Evolutionary conservation across 306 rosid genomes (phyloP).

Genomic region (Lablab purpureus): DNA sequence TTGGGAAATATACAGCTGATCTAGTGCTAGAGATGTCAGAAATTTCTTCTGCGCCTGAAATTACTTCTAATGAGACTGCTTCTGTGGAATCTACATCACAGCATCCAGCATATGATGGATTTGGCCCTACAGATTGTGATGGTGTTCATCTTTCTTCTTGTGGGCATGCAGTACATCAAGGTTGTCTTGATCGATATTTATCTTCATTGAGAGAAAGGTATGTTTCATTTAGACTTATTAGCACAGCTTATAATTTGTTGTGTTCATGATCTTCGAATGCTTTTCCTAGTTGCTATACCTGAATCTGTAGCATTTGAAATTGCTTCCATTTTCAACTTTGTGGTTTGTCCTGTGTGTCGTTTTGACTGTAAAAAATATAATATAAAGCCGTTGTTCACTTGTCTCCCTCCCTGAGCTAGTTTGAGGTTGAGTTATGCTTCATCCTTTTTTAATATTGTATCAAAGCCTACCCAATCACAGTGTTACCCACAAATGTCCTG

Average conservation of each 20-base stretch:
- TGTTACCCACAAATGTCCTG: background rate
- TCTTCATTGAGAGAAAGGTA: constrained; percentile 94
- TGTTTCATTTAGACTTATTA: constrained; percentile 19
- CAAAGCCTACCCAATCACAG: background rate
- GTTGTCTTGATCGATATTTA: constrained; percentile 86
- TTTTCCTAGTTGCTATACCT: constrained; percentile 2
- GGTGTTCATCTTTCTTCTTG: constrained; percentile 95
- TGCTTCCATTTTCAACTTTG: background rate
- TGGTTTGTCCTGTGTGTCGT: background rate
- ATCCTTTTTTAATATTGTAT: background rate
- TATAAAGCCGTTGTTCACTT: background rate
- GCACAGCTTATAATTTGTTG: background rate
- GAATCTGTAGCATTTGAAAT: background rate
- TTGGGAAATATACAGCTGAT: constrained; percentile 75
- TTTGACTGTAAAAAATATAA: background rate
- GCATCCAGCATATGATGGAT: constrained; percentile 62
- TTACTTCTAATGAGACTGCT: constrained; percentile 51
- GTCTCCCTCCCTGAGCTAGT: background rate
- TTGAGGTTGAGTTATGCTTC: background rate
- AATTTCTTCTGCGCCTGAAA: constrained; percentile 67
- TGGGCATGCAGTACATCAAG: constrained; percentile 99
- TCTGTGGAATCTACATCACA: constrained; percentile 59
- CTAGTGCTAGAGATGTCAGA: constrained; percentile 61
- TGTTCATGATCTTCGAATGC: constrained; percentile 15
- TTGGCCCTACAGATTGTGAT: constrained; percentile 85